phyloP scores from a whole-genome alignment of 2,329 filamentous ascomycete species.

The Lecanicillium sp. region DNA sequence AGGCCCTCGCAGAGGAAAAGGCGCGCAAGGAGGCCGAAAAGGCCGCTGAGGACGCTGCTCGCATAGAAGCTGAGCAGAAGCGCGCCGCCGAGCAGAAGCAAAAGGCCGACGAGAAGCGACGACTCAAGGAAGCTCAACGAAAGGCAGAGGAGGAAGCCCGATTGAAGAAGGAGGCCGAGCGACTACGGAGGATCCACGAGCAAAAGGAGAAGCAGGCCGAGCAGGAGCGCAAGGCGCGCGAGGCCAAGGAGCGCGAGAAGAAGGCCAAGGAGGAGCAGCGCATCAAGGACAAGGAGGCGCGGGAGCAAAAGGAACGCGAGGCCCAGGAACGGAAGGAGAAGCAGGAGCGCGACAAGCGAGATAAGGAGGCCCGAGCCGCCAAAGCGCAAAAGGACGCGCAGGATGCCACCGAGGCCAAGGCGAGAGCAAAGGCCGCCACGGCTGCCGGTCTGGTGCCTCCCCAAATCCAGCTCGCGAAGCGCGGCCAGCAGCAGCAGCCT shows the following conservation, averaged over 20 bases:
- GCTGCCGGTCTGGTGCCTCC: slow-evolving; percentile 23
- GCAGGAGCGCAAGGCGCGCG: slow-evolving; percentile 69
- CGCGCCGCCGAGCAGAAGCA: slow-evolving; percentile 73
- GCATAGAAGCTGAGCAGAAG: slow-evolving; percentile 68
- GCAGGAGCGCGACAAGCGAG: slow-evolving; percentile 56
- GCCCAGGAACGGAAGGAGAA: slow-evolving; percentile 57
- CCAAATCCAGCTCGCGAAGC: slow-evolving; percentile 19
- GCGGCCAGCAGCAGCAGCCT: slow-evolving; percentile 29
- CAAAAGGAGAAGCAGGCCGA: slow-evolving; percentile 83
- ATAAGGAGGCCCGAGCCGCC: slow-evolving; percentile 50
- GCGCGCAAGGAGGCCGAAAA: slow-evolving; percentile 82
- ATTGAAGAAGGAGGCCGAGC: slow-evolving; percentile 77
- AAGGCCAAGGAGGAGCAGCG: slow-evolving; percentile 78
- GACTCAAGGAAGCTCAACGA: slow-evolving; percentile 84
- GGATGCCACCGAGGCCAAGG: slow-evolving; percentile 41
- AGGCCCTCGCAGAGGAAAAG: slow-evolving; percentile 84
- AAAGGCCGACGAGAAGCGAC: slow-evolving; percentile 84
- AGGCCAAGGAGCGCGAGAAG: slow-evolving; percentile 64
- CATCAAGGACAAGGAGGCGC: slow-evolving; percentile 70
- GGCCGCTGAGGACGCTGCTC: slow-evolving; percentile 76
- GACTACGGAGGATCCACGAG: slow-evolving; percentile 70
- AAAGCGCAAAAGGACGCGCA: slow-evolving; percentile 55
- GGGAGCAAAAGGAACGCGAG: slow-evolving; percentile 66
- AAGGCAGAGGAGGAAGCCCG: slow-evolving; percentile 88
- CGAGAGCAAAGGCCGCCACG: slow-evolving; percentile 65